Percentiles rank a stretch among this genome's conserved stretches.
phyloP scores from a whole-genome alignment of 2,329 filamentous ascomycete genomes.

The Fusarium algeriense region DNA sequence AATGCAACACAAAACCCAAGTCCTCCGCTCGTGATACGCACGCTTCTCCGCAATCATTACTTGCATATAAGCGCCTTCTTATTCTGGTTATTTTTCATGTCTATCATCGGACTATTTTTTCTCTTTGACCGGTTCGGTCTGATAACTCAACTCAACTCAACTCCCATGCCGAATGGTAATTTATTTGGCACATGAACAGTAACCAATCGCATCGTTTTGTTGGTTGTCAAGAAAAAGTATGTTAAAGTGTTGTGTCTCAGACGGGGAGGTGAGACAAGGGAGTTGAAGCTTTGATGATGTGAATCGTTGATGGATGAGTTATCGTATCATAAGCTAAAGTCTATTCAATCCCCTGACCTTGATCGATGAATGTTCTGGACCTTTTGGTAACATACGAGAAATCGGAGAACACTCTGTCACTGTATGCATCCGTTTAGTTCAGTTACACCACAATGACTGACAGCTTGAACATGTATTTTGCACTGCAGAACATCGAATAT shows the following conservation, averaged over 20 bases:
- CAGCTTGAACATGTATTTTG: neutral
- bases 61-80: slow-evolving; percentile 22
- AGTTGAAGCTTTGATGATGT: neutral
- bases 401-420: neutral
- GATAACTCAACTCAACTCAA: neutral
- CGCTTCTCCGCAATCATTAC: slow-evolving; percentile 2
- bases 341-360: neutral
- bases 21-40: slow-evolving; percentile 17
- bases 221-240: neutral
- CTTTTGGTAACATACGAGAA: neutral
- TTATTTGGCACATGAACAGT: neutral
- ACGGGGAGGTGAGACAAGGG: neutral
- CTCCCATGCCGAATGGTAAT: neutral
- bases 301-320: neutral
- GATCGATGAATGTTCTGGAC: neutral
- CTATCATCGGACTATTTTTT: slow-evolving; percentile 13
- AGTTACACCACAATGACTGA: neutral
- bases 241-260: neutral
- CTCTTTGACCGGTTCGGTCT: neutral
- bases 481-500: neutral
- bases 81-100: slow-evolving; percentile 12
- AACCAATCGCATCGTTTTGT: slow-evolving; percentile 1
- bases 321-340: neutral
- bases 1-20: slow-evolving; percentile 12
- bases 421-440: neutral